Evolutionary conservation across 2,329 filamentous ascomycete species (phyloP).

Genomic region (Ophiostoma ulmi): DNA sequence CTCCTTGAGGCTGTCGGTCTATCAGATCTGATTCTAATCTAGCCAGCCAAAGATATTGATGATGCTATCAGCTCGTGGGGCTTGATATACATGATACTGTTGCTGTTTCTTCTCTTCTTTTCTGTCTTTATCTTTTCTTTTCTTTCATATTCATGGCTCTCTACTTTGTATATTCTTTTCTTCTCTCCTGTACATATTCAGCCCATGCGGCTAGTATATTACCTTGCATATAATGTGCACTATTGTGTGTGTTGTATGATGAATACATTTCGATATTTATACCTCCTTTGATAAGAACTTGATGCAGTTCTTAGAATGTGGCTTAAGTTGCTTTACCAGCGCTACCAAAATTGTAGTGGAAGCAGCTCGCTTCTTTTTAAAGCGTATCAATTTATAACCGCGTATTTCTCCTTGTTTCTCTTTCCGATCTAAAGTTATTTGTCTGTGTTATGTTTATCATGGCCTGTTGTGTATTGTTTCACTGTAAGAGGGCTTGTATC

Average conservation of each 20-base stretch:
- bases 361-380: background rate
- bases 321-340: too few species aligned
- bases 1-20: background rate
- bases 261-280: background rate
- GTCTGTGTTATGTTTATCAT: background rate
- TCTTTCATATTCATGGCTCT: background rate
- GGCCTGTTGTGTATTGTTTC: background rate
- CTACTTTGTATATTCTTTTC: background rate
- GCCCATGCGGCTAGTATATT: constrained; percentile 3
- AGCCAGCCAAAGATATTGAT: background rate
- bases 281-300: background rate
- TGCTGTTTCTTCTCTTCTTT: background rate
- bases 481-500: background rate
- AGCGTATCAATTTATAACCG: background rate
- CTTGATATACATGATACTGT: background rate
- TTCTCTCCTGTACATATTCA: constrained; percentile 10
- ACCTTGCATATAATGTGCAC: background rate
- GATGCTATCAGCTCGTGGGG: background rate
- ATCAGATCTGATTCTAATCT: background rate
- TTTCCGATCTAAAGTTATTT: background rate
- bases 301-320: background rate
- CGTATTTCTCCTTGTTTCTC: background rate
- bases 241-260: background rate
- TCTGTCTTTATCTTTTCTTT: background rate
- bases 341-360: too few species aligned